Evolutionary conservation across 495 filamentous ascomycete genomes (phyloP).

Genomic region (Hypoxylon lenormandii): DNA sequence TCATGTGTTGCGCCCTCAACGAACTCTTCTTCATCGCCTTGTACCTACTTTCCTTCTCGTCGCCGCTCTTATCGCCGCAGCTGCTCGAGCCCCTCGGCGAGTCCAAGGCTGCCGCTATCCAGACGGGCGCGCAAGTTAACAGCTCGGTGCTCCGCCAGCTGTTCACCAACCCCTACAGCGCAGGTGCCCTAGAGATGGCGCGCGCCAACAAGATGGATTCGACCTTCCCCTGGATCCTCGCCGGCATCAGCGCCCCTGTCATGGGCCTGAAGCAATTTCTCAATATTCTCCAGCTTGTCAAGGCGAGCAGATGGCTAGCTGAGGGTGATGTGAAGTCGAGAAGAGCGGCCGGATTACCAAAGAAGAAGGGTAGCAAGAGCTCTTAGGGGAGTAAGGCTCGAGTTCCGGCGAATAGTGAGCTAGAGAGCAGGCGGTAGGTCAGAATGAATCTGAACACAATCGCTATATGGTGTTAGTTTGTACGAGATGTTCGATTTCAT

Average conservation of each 20-base stretch:
- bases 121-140: constrained; percentile 74
- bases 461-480: constrained; percentile 18
- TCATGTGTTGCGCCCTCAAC: constrained; percentile 88
- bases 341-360: constrained; percentile 63
- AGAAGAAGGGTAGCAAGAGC: constrained; percentile 51
- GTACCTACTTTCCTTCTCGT: constrained; percentile 96
- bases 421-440: constrained; percentile 2
- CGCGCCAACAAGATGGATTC: constrained; percentile 88
- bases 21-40: constrained; percentile 97
- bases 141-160: constrained; percentile 71
- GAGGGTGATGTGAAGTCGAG: constrained; percentile 80
- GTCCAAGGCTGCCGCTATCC: constrained; percentile 63
- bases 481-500: constrained; percentile 37
- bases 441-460: constrained; percentile 9
- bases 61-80: constrained; percentile 82
- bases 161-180: constrained; percentile 86
- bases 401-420: background rate
- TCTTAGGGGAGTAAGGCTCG: constrained; percentile 12
- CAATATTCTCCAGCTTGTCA: constrained; percentile 93
- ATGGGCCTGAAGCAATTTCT: constrained; percentile 93
- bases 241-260: constrained; percentile 81
- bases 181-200: constrained; percentile 89
- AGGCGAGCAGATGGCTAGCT: constrained; percentile 90
- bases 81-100: constrained; percentile 69
- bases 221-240: constrained; percentile 85